Conservation (phyloP, 176 grass and related monocot genomes). For the Pontederia paniculata region DNA sequence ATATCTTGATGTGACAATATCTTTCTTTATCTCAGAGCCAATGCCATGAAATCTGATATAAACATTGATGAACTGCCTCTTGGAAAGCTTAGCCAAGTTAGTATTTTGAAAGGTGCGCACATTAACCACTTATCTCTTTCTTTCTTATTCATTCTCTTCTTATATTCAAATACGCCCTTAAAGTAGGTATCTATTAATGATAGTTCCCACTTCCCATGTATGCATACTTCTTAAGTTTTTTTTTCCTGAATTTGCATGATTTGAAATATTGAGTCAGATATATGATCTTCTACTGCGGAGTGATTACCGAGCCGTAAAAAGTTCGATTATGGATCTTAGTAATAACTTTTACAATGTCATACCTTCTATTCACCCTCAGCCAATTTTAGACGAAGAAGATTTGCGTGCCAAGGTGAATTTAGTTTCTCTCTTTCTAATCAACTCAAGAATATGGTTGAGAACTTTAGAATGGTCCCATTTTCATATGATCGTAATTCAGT, state of each 20-base stretch:
- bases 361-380: constrained; percentile 82
- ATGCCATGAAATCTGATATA: constrained; percentile 88
- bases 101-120: constrained; percentile 69
- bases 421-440: background rate
- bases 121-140: too few relatives aligned
- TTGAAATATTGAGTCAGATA: constrained; percentile 85
- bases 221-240: too few relatives aligned
- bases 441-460: too few relatives aligned
- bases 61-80: constrained; percentile 99
- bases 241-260: constrained; percentile 37
- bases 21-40: constrained; percentile 27
- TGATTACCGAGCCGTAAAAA: constrained; percentile 40
- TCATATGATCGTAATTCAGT: too few relatives aligned
- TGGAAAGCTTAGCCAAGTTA: constrained; percentile 89
- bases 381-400: constrained; percentile 58
- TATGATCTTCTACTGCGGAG: constrained; percentile 57
- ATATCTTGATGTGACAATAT: too few relatives aligned
- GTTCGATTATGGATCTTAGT: constrained; percentile 72
- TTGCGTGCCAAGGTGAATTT: constrained; percentile 58
- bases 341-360: constrained; percentile 91
- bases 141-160: too few relatives aligned
- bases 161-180: background rate
- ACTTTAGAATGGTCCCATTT: too few relatives aligned
- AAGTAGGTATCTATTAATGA: constrained; percentile 7
- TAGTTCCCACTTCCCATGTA: too few relatives aligned